Conservation (phyloP, 2,329 filamentous ascomycete genomes). For the Pseudogymnoascus sp. region DNA sequence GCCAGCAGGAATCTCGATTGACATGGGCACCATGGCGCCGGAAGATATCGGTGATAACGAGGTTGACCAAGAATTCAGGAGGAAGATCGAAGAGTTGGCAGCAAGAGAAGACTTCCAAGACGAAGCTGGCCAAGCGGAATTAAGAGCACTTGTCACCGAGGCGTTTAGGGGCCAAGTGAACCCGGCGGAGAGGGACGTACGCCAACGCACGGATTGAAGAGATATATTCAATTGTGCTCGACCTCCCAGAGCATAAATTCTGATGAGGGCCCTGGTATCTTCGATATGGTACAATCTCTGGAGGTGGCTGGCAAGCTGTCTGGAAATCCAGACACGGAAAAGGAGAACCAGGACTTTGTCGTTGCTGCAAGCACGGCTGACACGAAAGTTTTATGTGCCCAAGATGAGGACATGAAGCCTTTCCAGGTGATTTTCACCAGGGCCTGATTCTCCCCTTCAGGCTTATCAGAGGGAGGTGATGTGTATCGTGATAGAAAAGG, state of each 20-base stretch:
- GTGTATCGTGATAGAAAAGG: constrained; percentile 63
- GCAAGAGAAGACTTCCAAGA: constrained; percentile 76
- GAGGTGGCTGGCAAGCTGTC: constrained; percentile 38
- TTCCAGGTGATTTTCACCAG: constrained; percentile 51
- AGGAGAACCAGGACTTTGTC: constrained; percentile 48
- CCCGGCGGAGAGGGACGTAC: constrained; percentile 53
- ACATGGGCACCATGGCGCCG: constrained; percentile 67
- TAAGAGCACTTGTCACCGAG: constrained; percentile 74
- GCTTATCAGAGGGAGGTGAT: constrained; percentile 36
- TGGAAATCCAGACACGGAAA: constrained; percentile 47
- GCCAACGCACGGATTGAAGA: constrained; percentile 51
- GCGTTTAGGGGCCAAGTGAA: constrained; percentile 64
- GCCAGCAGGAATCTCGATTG: constrained; percentile 71
- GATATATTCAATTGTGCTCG: constrained; percentile 15
- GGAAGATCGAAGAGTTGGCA: constrained; percentile 84
- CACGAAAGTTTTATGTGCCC: constrained; percentile 44
- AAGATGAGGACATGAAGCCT: constrained; percentile 49
- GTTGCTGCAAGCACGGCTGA: constrained; percentile 39
- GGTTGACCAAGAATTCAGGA: constrained; percentile 74
- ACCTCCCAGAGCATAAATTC: constrained; percentile 59
- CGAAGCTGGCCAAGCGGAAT: constrained; percentile 69
- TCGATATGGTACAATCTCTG: constrained; percentile 48
- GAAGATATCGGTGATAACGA: constrained; percentile 56
- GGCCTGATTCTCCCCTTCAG: constrained; percentile 27
- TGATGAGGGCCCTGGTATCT: constrained; percentile 40